phyloP scores from a whole-genome alignment of 495 filamentous ascomycete genomes.

The Trypethelium eluteriae region DNA sequence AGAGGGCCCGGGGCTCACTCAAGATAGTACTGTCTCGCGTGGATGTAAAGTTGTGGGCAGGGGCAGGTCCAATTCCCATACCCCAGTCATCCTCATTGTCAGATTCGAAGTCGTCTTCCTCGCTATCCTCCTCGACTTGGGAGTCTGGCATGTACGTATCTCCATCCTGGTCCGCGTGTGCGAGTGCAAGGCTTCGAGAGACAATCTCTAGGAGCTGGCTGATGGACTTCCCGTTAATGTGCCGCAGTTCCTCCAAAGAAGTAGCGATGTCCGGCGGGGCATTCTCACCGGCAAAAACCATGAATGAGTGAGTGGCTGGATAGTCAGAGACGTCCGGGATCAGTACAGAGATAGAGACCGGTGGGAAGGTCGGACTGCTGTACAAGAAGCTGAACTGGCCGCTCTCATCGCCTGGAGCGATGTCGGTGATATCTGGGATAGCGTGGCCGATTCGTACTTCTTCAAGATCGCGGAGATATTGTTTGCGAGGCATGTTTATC shows the following conservation, averaged over 20 bases:
- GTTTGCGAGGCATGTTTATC: constrained; percentile 48
- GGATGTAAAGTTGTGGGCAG: not conserved
- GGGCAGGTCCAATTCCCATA: not conserved
- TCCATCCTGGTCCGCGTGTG: constrained; percentile 27
- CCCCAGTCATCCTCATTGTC: constrained; percentile 22
- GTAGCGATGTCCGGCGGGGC: constrained; percentile 40
- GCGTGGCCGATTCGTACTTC: constrained; percentile 32
- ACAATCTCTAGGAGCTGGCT: constrained; percentile 34
- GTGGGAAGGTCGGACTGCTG: constrained; percentile 8
- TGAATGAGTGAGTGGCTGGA: constrained; percentile 52
- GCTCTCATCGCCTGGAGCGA: constrained; percentile 53
- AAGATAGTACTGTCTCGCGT: not conserved
- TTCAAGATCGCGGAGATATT: constrained; percentile 48
- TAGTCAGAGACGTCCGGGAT: constrained; percentile 55
- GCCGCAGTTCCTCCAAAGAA: constrained; percentile 40
- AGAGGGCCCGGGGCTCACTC: not conserved
- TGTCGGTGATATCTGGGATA: constrained; percentile 38
- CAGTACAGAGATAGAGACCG: constrained; percentile 47
- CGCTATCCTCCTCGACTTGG: constrained; percentile 31
- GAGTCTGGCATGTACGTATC: constrained; percentile 35
- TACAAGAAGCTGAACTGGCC: constrained; percentile 53
- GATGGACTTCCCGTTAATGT: constrained; percentile 29
- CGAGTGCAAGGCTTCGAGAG: constrained; percentile 23
- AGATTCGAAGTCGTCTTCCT: constrained; percentile 29
- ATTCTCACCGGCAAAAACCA: constrained; percentile 52